phyloP scores from a whole-genome alignment of 192 early-diverging fungal species.

The Physocladia obscura region DNA sequence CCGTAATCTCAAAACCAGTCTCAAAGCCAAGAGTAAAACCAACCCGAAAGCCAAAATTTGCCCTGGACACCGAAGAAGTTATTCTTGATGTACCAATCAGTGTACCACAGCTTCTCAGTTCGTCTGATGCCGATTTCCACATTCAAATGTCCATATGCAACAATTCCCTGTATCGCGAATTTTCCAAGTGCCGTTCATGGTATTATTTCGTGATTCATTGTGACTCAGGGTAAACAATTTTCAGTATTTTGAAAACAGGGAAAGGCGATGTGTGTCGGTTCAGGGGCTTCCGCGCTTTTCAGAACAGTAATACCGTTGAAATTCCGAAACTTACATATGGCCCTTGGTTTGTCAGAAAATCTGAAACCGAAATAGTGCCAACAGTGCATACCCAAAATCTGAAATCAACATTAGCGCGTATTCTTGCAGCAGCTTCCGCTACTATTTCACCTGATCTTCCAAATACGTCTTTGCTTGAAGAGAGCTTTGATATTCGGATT shows the following conservation, averaged over 20 bases:
- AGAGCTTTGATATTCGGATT: not conserved
- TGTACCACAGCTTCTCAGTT: not conserved
- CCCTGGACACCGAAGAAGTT: no score
- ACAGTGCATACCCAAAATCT: no score
- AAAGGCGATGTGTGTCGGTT: constrained; percentile 20
- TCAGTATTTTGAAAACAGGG: constrained; percentile 6
- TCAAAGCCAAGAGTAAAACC: no score
- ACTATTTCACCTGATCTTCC: not conserved
- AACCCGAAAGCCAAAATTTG: no score
- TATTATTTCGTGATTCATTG: no score
- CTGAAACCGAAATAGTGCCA: no score
- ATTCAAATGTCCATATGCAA: not conserved
- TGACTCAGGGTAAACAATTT: no score
- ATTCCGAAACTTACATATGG: not conserved
- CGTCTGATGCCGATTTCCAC: not conserved
- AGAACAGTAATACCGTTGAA: no score
- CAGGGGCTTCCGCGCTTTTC: not conserved
- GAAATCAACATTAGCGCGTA: no score
- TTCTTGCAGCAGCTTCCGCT: not conserved
- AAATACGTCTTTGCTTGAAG: not conserved
- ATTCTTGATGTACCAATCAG: no score
- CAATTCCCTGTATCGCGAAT: not conserved
- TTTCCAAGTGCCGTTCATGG: not conserved
- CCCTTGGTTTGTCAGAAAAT: not conserved
- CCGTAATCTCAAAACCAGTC: no score